Evolutionary conservation across 306 rosid species (phyloP).

Genomic region (Datisca glomerata): DNA sequence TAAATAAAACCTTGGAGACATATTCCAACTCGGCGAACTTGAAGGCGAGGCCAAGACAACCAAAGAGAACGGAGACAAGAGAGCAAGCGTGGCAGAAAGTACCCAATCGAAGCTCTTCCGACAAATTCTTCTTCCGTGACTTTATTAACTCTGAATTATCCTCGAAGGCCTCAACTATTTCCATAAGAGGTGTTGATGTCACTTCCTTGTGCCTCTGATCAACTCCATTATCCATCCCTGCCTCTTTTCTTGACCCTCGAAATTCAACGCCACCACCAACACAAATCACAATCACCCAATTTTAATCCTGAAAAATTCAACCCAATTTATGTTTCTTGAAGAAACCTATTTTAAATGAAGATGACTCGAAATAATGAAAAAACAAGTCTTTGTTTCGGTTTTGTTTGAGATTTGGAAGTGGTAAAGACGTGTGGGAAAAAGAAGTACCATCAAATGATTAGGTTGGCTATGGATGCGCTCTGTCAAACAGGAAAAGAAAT

Average conservation of each 20-base stretch:
- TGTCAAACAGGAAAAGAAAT: slow-evolving; percentile 5
- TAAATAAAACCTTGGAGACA: slow-evolving; percentile 53
- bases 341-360: no score
- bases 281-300: not conserved
- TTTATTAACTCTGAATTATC: slow-evolving; percentile 22
- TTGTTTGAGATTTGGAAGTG: not conserved
- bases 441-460: no score
- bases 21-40: slow-evolving; percentile 91
- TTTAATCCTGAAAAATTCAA: not conserved
- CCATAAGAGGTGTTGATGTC: slow-evolving; percentile 35
- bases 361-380: no score
- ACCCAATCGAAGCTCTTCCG: slow-evolving; percentile 29
- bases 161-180: slow-evolving; percentile 69
- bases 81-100: slow-evolving; percentile 52
- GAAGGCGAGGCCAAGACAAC: slow-evolving; percentile 82
- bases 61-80: slow-evolving; percentile 59
- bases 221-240: slow-evolving; percentile 2
- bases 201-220: slow-evolving; percentile 7
- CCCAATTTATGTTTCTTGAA: no score
- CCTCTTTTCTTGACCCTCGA: not conserved
- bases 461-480: slow-evolving; percentile 24
- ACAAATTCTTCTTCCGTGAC: not conserved
- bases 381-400: no score
- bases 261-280: not conserved
- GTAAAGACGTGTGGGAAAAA: not conserved